Conservation (phyloP, 23 red algal species). For the Pyropia yezoensis region DNA sequence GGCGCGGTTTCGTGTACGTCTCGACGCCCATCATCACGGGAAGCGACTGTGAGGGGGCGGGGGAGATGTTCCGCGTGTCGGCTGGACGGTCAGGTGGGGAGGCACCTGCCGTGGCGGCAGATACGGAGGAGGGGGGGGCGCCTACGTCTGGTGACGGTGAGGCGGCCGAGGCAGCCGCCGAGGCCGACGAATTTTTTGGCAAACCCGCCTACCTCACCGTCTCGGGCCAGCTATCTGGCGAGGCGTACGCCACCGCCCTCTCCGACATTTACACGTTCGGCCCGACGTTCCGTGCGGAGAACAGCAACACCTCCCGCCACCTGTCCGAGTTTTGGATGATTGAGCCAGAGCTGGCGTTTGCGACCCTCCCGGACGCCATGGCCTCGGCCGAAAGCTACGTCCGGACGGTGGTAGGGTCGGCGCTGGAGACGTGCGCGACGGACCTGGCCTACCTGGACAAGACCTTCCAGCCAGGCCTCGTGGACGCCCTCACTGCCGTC, state of each 20-base stretch:
- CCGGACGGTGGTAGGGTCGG: slow-evolving; percentile 28
- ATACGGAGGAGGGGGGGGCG: neutral
- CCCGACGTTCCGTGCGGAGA: slow-evolving; percentile 95
- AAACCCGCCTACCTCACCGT: slow-evolving; percentile 91
- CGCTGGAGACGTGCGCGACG: slow-evolving; percentile 28
- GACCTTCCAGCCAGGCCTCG: slow-evolving; percentile 79
- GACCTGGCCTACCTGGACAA: slow-evolving; percentile 88
- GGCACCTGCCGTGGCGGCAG: slow-evolving; percentile 4
- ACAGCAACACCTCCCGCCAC: slow-evolving; percentile 93
- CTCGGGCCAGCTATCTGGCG: slow-evolving; percentile 83
- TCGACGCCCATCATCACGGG: slow-evolving; percentile 83
- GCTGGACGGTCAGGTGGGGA: slow-evolving; percentile 3
- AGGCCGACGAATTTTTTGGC: slow-evolving; percentile 85
- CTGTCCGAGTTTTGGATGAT: slow-evolving; percentile 99
- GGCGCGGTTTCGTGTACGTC: slow-evolving; percentile 78
- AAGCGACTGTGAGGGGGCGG: slow-evolving; percentile 92
- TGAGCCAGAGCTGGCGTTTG: slow-evolving; percentile 99
- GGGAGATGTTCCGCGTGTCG: slow-evolving; percentile 99
- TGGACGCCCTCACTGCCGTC: slow-evolving; percentile 37
- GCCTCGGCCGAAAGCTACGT: slow-evolving; percentile 79
- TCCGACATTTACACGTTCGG: slow-evolving; percentile 95
- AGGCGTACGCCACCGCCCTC: slow-evolving; percentile 85
- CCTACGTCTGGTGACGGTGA: slow-evolving; percentile 1
- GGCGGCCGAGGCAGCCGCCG: slow-evolving; percentile 7
- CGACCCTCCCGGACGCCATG: slow-evolving; percentile 77